These are phyloP conservation scores for Cutaneotrichosporon sp. DNA, from an alignment of 1,284 basidiomycete species.

Conservation along the genomic window DNA sequence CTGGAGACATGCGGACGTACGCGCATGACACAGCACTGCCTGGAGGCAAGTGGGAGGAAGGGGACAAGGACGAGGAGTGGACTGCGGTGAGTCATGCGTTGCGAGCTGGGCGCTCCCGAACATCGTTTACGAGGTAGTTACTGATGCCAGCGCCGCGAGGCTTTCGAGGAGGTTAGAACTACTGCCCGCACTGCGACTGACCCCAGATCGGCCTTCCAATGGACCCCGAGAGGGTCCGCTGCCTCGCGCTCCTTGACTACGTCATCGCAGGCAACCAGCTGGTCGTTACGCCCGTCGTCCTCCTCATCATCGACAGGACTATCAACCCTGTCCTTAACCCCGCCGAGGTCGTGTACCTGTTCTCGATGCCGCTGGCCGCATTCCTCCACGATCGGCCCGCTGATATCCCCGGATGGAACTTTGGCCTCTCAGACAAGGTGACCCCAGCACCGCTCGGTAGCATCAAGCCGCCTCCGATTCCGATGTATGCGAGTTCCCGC, in stretches of 20 bases:
- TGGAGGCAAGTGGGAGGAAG: conserved; percentile 69
- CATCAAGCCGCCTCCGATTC: conserved; percentile 26
- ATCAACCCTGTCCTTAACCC: conserved; percentile 68
- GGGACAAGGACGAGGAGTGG: conserved; percentile 64
- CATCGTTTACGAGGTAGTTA: neutral
- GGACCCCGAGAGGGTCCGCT: conserved; percentile 62
- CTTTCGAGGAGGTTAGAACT: conserved; percentile 61
- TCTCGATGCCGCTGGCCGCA: conserved; percentile 70
- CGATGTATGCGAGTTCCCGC: conserved; percentile 23
- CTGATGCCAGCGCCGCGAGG: conserved; percentile 63
- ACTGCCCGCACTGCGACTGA: neutral
- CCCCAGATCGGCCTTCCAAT: conserved; percentile 69
- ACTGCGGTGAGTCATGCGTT: conserved; percentile 61
- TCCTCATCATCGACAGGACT: conserved; percentile 62
- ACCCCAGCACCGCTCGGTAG: conserved; percentile 13
- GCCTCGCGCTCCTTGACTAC: conserved; percentile 69
- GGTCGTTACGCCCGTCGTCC: conserved; percentile 76
- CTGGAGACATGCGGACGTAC: conserved; percentile 64
- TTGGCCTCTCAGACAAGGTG: conserved; percentile 28
- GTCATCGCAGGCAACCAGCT: conserved; percentile 66
- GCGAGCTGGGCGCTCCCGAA: no score
- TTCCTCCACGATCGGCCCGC: conserved; percentile 65
- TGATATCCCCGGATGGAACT: conserved; percentile 53
- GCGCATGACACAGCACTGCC: conserved; percentile 79
- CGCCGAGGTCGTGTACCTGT: conserved; percentile 69